Percentiles rank a stretch among this genome's conserved stretches.
Evolutionary conservation across 805 yeast species (phyloP).

Genomic region (Candida cerambycidarum): DNA sequence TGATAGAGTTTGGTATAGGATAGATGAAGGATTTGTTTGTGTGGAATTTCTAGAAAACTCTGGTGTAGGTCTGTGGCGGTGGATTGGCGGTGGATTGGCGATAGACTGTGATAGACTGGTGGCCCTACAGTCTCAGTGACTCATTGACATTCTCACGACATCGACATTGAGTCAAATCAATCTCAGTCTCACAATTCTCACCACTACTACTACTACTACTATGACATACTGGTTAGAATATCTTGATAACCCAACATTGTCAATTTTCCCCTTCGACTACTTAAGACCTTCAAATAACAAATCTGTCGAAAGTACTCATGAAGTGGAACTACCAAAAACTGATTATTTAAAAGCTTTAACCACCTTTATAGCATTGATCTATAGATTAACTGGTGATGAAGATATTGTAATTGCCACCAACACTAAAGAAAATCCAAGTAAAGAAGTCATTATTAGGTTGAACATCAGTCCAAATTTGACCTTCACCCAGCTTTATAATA

Average conservation of each 20-base stretch:
- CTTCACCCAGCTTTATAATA: conserved; percentile 52
- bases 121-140: conserved; percentile 3
- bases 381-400: conserved; percentile 89
- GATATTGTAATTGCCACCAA: conserved; percentile 86
- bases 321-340: conserved; percentile 9
- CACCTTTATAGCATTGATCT: conserved; percentile 66
- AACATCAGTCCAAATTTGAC: conserved; percentile 53
- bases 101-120: too few relatives aligned
- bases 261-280: conserved; percentile 86
- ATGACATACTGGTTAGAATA: conserved; percentile 54
- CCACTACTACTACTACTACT: too few relatives aligned
- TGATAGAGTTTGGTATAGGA: too few relatives aligned
- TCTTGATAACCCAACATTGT: conserved; percentile 78
- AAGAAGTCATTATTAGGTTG: conserved; percentile 63
- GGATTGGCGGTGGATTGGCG: too few relatives aligned
- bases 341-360: conserved; percentile 59
- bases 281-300: conserved; percentile 71
- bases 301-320: conserved; percentile 59
- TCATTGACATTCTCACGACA: conserved; percentile 4
- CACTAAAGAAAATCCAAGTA: conserved; percentile 22
- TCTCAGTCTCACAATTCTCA: not conserved
- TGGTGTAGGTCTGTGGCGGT: too few relatives aligned
- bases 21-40: too few relatives aligned
- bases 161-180: not conserved
- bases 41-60: too few relatives aligned